Conservation (phyloP, 139 green algal species). For the Volvox reticuliferus region DNA sequence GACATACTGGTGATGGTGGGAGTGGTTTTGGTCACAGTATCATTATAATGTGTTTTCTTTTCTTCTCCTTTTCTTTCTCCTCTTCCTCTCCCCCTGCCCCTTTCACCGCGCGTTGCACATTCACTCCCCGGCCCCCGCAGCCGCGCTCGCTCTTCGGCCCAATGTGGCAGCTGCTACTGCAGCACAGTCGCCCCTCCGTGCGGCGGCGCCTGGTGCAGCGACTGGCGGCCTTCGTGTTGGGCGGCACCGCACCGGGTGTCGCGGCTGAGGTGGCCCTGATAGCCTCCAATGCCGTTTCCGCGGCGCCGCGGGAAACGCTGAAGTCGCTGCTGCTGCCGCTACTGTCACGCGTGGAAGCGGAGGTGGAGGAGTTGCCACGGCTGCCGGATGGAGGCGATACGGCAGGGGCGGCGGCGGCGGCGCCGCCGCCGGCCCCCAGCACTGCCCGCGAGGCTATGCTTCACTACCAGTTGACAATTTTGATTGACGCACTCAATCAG, state of each 20-base stretch:
- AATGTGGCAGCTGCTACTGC: slow-evolving; percentile 57
- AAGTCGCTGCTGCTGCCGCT: background rate
- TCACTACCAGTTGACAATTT: slow-evolving; percentile 1
- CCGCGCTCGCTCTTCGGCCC: background rate
- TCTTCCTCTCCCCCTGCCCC: too few relatives aligned
- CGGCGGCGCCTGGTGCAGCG: slow-evolving; percentile 62
- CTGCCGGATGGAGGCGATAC: slow-evolving; percentile 11
- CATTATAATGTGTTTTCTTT: too few relatives aligned
- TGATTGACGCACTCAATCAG: background rate
- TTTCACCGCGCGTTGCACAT: background rate
- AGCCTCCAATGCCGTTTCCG: background rate
- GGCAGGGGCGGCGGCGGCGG: background rate
- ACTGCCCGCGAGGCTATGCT: background rate
- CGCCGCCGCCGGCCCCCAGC: background rate
- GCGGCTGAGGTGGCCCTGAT: slow-evolving; percentile 5
- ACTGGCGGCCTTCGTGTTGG: slow-evolving; percentile 71
- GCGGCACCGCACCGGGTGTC: slow-evolving; percentile 61
- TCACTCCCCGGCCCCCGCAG: background rate
- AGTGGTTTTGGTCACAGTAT: too few relatives aligned
- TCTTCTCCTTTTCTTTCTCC: background rate
- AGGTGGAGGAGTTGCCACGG: slow-evolving; percentile 46
- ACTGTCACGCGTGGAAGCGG: slow-evolving; percentile 52
- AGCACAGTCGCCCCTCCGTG: slow-evolving; percentile 60
- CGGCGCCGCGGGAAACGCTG: background rate
- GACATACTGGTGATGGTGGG: too few relatives aligned